A percentile compares a stretch with the other conserved stretches of the same genome.
These are phyloP conservation scores for Mycena rebaudengoi DNA, from an alignment of 768 basidiomycete genomes.

Conservation along the genomic window DNA sequence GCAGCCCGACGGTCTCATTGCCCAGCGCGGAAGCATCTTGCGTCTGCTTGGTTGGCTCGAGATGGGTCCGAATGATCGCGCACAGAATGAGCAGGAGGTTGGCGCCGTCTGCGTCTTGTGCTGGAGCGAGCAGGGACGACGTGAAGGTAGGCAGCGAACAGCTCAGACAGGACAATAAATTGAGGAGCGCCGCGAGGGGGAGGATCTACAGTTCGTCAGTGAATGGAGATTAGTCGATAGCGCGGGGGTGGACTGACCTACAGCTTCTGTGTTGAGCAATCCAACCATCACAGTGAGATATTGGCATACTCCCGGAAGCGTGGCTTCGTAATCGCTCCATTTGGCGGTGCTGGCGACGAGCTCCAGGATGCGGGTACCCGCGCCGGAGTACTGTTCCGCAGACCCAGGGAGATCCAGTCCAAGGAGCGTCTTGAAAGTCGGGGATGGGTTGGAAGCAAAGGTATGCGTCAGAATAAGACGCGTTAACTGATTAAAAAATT, in stretches of 20 bases:
- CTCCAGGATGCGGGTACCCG: slow-evolving; percentile 55
- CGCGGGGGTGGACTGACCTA: slow-evolving; percentile 46
- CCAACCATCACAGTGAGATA: slow-evolving; percentile 51
- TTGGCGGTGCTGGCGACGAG: slow-evolving; percentile 49
- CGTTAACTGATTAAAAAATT: slow-evolving; percentile 56
- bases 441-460: slow-evolving; percentile 41
- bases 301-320: slow-evolving; percentile 40
- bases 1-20: slow-evolving; percentile 51
- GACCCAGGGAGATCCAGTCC: slow-evolving; percentile 39
- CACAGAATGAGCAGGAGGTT: slow-evolving; percentile 51
- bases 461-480: slow-evolving; percentile 69
- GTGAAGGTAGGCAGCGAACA: slow-evolving; percentile 60
- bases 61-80: slow-evolving; percentile 50
- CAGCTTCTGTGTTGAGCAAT: slow-evolving; percentile 43
- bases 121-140: slow-evolving; percentile 43
- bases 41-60: slow-evolving; percentile 41
- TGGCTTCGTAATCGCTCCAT: slow-evolving; percentile 42
- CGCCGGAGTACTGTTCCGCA: slow-evolving; percentile 47
- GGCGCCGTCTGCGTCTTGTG: slow-evolving; percentile 32
- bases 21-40: slow-evolving; percentile 45
- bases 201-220: slow-evolving; percentile 45
- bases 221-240: neutral
- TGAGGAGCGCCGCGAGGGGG: slow-evolving; percentile 59
- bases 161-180: slow-evolving; percentile 57
- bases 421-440: slow-evolving; percentile 65